Evolutionary conservation across 1,284 basidiomycete genomes (phyloP).

Genomic region (Phaffia rhodozyma): DNA sequence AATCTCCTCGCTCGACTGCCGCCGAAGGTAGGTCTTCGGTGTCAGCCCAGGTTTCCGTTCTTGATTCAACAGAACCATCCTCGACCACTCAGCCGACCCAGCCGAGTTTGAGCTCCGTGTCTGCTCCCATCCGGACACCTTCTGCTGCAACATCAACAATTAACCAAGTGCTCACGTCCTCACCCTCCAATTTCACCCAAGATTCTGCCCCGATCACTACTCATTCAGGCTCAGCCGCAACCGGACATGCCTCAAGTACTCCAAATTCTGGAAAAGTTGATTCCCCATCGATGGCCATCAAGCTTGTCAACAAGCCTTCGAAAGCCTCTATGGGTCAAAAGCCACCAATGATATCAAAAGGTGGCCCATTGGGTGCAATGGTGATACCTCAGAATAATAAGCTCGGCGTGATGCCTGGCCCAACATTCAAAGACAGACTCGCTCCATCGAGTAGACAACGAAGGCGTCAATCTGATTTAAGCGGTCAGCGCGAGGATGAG

Average conservation of each 20-base stretch:
- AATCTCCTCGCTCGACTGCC: not conserved
- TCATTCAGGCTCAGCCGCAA: not conserved
- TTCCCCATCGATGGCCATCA: not conserved
- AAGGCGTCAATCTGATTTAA: too few relatives aligned
- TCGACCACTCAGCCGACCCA: not conserved
- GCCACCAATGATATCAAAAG: not conserved
- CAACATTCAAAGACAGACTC: too few relatives aligned
- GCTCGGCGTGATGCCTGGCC: not conserved
- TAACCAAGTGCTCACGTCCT: not conserved
- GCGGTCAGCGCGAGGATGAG: too few relatives aligned
- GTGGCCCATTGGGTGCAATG: slow-evolving; percentile 1
- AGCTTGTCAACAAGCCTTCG: slow-evolving; percentile 2
- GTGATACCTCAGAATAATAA: not conserved
- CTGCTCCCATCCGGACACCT: not conserved
- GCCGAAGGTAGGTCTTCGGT: not conserved
- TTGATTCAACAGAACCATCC: not conserved
- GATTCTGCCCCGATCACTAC: not conserved
- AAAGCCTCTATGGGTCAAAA: slow-evolving; percentile 6
- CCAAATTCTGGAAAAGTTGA: too few relatives aligned
- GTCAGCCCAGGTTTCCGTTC: not conserved
- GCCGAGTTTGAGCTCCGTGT: not conserved
- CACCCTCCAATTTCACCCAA: not conserved
- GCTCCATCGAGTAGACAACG: too few relatives aligned
- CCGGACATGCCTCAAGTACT: too few relatives aligned
- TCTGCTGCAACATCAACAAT: not conserved